phyloP scores from a whole-genome alignment of 164 flowering plant species.

The Houttuynia cordata region DNA sequence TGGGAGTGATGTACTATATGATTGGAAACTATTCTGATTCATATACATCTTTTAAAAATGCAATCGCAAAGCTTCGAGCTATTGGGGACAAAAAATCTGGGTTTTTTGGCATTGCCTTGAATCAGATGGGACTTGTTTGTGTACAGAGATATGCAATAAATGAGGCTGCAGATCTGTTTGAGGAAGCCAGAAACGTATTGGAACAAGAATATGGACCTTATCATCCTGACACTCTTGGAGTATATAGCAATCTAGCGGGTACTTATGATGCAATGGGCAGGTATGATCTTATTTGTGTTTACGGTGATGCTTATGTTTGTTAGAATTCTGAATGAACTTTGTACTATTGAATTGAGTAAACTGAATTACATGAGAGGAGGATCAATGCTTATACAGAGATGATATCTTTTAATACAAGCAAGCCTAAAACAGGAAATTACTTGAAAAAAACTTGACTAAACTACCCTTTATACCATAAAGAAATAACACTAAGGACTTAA shows the following conservation, averaged over 20 bases:
- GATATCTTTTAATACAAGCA: too few relatives aligned
- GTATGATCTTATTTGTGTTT: conserved; percentile 23
- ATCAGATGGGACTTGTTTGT: conserved; percentile 94
- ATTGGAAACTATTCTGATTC: conserved; percentile 67
- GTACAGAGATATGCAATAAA: conserved; percentile 64
- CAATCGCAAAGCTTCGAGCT: conserved; percentile 61
- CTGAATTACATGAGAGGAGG: too few relatives aligned
- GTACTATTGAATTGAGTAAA: too few relatives aligned
- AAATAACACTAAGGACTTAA: too few relatives aligned
- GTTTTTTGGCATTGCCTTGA: conserved; percentile 83
- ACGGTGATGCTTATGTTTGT: background rate
- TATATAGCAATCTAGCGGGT: conserved; percentile 94
- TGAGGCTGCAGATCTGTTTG: conserved; percentile 82
- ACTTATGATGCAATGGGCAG: conserved; percentile 97
- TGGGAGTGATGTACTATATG: conserved; percentile 89
- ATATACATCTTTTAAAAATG: conserved; percentile 49
- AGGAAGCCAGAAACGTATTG: conserved; percentile 68
- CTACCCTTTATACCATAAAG: too few relatives aligned
- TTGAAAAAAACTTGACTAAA: too few relatives aligned
- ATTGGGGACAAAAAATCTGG: conserved; percentile 85
- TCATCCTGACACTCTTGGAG: conserved; percentile 92
- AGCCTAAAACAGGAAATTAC: too few relatives aligned
- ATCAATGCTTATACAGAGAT: too few relatives aligned
- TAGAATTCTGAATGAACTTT: background rate
- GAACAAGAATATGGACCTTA: conserved; percentile 83